These are phyloP conservation scores for Knufia petricola DNA, from an alignment of 2,329 filamentous ascomycete genomes.

Conservation along the genomic window DNA sequence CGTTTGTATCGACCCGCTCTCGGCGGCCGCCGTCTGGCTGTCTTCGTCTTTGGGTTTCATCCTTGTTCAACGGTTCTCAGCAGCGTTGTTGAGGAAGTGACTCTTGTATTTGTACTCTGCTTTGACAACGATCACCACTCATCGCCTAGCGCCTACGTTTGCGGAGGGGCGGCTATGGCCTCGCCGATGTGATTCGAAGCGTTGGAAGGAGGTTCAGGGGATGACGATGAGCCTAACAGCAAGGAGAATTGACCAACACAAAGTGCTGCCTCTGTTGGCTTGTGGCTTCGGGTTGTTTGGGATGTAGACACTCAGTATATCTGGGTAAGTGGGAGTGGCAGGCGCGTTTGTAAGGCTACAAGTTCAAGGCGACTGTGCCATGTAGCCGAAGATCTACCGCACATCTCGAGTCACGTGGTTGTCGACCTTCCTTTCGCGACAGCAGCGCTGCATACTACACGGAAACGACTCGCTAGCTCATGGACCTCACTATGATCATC, in stretches of 20 bases:
- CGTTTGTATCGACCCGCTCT: constrained; percentile 26
- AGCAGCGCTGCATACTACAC: too few species aligned
- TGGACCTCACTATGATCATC: too few species aligned
- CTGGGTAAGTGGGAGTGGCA: background rate
- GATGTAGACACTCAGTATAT: background rate
- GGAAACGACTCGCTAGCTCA: too few species aligned
- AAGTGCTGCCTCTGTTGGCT: too few species aligned
- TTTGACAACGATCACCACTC: background rate
- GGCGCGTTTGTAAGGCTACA: background rate
- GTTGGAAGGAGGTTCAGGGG: background rate
- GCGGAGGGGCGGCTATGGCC: too few species aligned
- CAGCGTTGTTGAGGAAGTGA: too few species aligned
- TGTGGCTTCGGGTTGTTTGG: too few species aligned
- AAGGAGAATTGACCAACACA: too few species aligned
- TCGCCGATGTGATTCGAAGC: background rate
- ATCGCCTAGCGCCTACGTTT: background rate
- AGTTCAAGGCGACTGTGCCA: background rate
- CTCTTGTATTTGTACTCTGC: background rate
- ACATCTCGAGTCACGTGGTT: too few species aligned
- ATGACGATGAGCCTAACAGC: background rate
- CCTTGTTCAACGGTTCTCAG: too few species aligned
- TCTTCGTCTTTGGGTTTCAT: background rate
- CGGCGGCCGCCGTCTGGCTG: constrained; percentile 12
- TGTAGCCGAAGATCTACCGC: background rate
- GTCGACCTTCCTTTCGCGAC: too few species aligned